Base-by-base conservation (phyloP, 441 rosid species). In the Adansonia gregorii region DNA sequence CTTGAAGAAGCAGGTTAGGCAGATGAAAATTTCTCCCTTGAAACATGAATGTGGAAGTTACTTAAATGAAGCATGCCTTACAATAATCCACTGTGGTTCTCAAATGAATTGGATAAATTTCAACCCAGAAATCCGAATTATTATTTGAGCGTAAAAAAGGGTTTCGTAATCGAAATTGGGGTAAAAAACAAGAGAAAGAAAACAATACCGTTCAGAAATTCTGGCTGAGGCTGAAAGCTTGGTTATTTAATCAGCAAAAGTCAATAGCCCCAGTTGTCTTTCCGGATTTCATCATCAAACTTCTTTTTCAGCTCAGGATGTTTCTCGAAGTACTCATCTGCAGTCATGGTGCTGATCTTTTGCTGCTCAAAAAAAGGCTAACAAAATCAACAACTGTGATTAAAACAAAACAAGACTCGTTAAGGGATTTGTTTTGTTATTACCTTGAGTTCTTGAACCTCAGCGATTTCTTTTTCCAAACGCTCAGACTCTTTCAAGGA, bases 301-400 rank as follows among this genome's bases (percentile, higher is more conserved):
- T 91, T 90, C 97, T 96, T 86, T 83, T 90, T 94, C 74, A 96
- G 87, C 79, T 96, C 99, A 0, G 99, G 99, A 77, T 96, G 97
- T 84, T 96, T 93, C 73, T 75, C 95, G 65, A 96, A 96, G 91
- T 96, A 96, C 78, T 96, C 99, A 4, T 96, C 95, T 1, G 97
- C 98, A 0, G 98, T 96, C 99, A 96, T 96, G 85, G 99, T 94
- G 88, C 98, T 90, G 73, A 96, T 72, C 85, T 92, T 96, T 90
- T 85, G 15, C 76, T 73, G 76, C 6, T 41, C 39, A 58, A 43
- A 41, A n/a, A 12, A 64, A 54, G n/a, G 43, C 15, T 8, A 22
- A 12, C 35, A 35, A 35, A 72, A 9, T 54, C 58, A 63, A 52
- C 17, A 48, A 15, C 14, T 8, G 15, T 35, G 2, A 11, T 60